Base-by-base conservation (phyloP, 805 yeast genomes). In the Lipomyces kockii region DNA sequence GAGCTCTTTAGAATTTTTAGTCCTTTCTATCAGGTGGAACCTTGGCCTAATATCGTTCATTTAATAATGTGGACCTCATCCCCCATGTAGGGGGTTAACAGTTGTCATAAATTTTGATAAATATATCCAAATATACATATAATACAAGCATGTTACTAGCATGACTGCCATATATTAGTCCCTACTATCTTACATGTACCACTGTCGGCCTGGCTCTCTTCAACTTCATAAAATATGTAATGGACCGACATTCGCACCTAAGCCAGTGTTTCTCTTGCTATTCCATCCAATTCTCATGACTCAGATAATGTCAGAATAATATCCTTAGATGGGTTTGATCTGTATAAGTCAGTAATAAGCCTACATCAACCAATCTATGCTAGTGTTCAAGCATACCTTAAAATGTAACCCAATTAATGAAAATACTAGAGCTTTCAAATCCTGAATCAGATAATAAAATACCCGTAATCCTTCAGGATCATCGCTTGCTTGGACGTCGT, bases 391-490 rank as follows among this genome's bases (percentile, higher is more conserved):
- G 7, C 20, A 29, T 58, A 82, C 78, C 74, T 82, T 82, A 74
- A 80, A 82, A 70, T 82, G 83, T 57, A 82, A 69, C 0, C 79
- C 74, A 27, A 81, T 81, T 34, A 83, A 67, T 1, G 85, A 81
- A 64, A 81, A 82, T 0, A 83, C 71, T 27, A 82, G 65, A 1
- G 83, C 83, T 68, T 81, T 82, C 37, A 83, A 63, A 72, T 83
- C 83, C 63, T 81, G 83, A 0, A 80, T 76, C 55, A 82, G 74
- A 63, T 79, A 83, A 65, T 83, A 82, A 62, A 81, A 83, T 3
- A 78, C 82, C 61, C 83, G 72, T 27, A 83, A 66, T 0, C 85
- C 85, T 57, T 81, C 84, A 0, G 83, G 81, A 64, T 82, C 84
- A 0, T 79, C 79, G 43, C 81, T 75, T 17, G 73, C 68, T 62